These are phyloP conservation scores for Calonectria pauciramosa DNA, from an alignment of 2,329 filamentous ascomycete genomes.

Conservation along the genomic window DNA sequence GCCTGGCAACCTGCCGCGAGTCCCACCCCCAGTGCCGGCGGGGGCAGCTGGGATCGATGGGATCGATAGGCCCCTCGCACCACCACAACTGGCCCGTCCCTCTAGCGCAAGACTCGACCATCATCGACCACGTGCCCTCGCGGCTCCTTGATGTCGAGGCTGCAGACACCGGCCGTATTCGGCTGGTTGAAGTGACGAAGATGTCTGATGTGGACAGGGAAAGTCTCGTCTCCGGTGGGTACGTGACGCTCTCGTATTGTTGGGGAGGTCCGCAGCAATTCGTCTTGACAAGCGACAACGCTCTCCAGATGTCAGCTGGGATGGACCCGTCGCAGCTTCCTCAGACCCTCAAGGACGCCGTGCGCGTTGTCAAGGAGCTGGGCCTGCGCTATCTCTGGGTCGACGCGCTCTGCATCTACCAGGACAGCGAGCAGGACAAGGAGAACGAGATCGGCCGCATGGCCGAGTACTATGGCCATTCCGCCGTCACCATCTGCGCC, in stretches of 20 bases:
- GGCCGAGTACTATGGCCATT: constrained; percentile 23
- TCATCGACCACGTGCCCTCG: background rate
- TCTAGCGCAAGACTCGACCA: background rate
- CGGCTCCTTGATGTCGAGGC: background rate
- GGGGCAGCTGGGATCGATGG: background rate
- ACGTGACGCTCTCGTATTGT: constrained; percentile 9
- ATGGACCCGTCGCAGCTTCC: background rate
- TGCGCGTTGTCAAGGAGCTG: background rate
- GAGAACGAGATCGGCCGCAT: constrained; percentile 29
- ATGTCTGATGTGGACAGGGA: background rate
- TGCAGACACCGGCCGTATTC: background rate
- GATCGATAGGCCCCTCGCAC: no score
- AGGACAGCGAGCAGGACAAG: constrained; percentile 28
- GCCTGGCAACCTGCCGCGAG: background rate
- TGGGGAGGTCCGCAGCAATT: background rate
- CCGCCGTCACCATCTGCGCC: constrained; percentile 14
- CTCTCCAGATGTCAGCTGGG: background rate
- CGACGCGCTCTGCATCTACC: constrained; percentile 35
- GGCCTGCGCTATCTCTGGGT: constrained; percentile 36
- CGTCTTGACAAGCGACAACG: background rate
- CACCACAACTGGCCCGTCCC: background rate
- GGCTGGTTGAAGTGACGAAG: background rate
- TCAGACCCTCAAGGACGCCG: constrained; percentile 7
- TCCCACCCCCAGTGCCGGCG: background rate
- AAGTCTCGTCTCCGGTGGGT: background rate